Evolutionary conservation across 768 basidiomycete species (phyloP).

Genomic region (Naganishia friedmannii): DNA sequence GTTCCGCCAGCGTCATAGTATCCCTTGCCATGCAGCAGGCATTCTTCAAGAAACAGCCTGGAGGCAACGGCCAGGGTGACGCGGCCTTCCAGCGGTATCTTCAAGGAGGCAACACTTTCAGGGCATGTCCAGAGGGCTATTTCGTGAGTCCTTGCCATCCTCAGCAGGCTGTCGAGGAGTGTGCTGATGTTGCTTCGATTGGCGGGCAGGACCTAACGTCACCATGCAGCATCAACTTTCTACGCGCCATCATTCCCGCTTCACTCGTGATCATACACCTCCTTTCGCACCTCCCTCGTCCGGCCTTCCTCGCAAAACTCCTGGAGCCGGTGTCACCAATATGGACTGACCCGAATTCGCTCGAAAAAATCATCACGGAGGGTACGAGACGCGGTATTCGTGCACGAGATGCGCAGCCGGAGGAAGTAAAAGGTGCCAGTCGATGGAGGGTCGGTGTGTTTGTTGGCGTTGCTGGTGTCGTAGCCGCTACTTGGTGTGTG

Average conservation of each 20-base stretch:
- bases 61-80: not conserved
- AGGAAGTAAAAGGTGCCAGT: conserved; percentile 24
- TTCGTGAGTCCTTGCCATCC: conserved; percentile 13
- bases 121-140: conserved; percentile 27
- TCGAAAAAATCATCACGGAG: conserved; percentile 35
- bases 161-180: no score
- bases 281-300: conserved; percentile 33
- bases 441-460: conserved; percentile 41
- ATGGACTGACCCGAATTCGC: conserved; percentile 40
- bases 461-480: conserved; percentile 33
- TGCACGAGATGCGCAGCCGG: conserved; percentile 26
- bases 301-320: conserved; percentile 31
- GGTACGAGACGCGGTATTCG: conserved; percentile 24
- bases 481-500: conserved; percentile 38
- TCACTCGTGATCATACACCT: conserved; percentile 36
- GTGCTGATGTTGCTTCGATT: not conserved
- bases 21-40: not conserved
- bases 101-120: not conserved
- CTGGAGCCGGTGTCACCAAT: conserved; percentile 23
- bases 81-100: not conserved
- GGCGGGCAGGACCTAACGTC: conserved; percentile 26
- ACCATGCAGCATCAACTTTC: conserved; percentile 32
- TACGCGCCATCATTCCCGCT: conserved; percentile 41
- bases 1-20: no score
- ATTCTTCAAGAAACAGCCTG: not conserved